Conservation (phyloP, 164 flowering plant genomes). For the Houttuynia cordata region DNA sequence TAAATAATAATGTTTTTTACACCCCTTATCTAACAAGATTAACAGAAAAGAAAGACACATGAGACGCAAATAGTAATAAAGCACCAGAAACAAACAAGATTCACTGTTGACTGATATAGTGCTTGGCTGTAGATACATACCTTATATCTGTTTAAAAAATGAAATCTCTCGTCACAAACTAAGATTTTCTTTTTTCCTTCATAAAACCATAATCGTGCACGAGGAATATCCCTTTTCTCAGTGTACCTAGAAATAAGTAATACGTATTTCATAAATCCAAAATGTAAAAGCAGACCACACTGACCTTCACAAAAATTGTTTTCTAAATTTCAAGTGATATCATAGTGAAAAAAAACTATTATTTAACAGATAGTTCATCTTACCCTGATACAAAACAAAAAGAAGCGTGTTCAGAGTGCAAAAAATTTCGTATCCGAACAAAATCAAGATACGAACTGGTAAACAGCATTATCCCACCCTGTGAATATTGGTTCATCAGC, state of each 20-base stretch:
- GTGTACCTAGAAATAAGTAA: slow-evolving; percentile 42
- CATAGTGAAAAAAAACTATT: too few species aligned
- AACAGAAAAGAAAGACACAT: background rate
- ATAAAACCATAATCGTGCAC: slow-evolving; percentile 70
- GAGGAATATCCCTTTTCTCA: slow-evolving; percentile 65
- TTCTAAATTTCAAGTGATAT: too few species aligned
- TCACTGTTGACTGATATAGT: too few species aligned
- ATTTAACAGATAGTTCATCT: slow-evolving; percentile 15
- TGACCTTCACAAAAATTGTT: background rate
- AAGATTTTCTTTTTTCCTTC: slow-evolving; percentile 64
- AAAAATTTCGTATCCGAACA: slow-evolving; percentile 64
- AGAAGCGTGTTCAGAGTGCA: slow-evolving; percentile 73
- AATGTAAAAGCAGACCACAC: background rate
- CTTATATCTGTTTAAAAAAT: slow-evolving; percentile 92
- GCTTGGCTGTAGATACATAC: slow-evolving; percentile 17
- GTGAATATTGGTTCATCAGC: slow-evolving; percentile 9
- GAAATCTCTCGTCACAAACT: slow-evolving; percentile 88
- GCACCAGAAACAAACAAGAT: too few species aligned
- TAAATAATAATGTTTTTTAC: slow-evolving; percentile 73
- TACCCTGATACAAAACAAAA: slow-evolving; percentile 84
- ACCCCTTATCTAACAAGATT: slow-evolving; percentile 66
- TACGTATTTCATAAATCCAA: background rate
- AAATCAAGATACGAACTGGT: slow-evolving; percentile 77
- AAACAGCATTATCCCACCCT: slow-evolving; percentile 89
- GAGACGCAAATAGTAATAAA: too few species aligned